phyloP scores from a whole-genome alignment of 306 rosid species.

The Lathyrus sativus region DNA sequence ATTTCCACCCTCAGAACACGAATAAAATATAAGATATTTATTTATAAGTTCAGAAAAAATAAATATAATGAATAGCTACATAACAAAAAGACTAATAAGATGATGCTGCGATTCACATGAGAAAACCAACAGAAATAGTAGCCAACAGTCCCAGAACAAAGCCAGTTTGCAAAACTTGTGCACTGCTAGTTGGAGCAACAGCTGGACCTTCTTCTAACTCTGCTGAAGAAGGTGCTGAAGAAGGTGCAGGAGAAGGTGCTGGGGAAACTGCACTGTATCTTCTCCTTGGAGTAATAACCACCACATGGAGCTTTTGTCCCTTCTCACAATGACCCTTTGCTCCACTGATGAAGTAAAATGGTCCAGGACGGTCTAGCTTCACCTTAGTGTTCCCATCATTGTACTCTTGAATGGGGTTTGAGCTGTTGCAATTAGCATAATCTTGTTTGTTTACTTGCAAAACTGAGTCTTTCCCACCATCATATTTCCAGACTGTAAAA shows the following conservation, averaged over 20 bases:
- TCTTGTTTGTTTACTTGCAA: slow-evolving; percentile 67
- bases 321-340: slow-evolving; percentile 73
- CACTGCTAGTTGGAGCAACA: slow-evolving; percentile 77
- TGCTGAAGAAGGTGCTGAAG: slow-evolving; percentile 62
- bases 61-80: slow-evolving; percentile 32
- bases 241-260: slow-evolving; percentile 59
- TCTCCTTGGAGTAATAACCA: slow-evolving; percentile 65
- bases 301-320: slow-evolving; percentile 76
- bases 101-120: slow-evolving; percentile 37
- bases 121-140: slow-evolving; percentile 39
- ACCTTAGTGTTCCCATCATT: slow-evolving; percentile 72
- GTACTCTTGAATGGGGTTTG: slow-evolving; percentile 52
- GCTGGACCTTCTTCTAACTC: slow-evolving; percentile 63
- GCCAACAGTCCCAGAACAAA: slow-evolving; percentile 49
- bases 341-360: slow-evolving; percentile 85
- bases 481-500: slow-evolving; percentile 73
- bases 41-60: slow-evolving; percentile 9
- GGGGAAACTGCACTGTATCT: slow-evolving; percentile 51
- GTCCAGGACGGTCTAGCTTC: slow-evolving; percentile 62
- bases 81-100: background rate
- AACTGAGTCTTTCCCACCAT: slow-evolving; percentile 77
- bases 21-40: background rate
- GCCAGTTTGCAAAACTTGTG: slow-evolving; percentile 45
- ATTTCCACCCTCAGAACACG: background rate
- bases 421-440: slow-evolving; percentile 56